A percentile compares a stretch with the other conserved stretches of the same genome.
Conservation (phyloP, 495 filamentous ascomycete genomes). For the Neurospora sp. region DNA sequence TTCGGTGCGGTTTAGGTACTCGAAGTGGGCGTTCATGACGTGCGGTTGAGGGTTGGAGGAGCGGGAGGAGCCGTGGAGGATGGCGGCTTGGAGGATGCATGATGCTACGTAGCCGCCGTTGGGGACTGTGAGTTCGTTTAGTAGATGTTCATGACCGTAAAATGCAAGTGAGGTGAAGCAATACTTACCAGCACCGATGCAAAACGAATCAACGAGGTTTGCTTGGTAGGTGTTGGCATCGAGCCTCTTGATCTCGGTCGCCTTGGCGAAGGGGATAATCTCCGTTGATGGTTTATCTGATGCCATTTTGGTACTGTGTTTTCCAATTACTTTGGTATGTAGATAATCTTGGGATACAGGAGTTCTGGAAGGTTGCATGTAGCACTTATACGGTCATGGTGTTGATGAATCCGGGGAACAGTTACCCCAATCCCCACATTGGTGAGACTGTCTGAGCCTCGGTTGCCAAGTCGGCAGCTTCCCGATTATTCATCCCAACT, state of each 20-base stretch:
- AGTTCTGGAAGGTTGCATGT: not conserved
- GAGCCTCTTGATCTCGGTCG: slow-evolving; percentile 38
- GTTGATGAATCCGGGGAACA: not conserved
- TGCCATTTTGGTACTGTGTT: not conserved
- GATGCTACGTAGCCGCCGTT: slow-evolving; percentile 73
- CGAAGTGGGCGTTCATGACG: slow-evolving; percentile 56
- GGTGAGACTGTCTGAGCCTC: not conserved
- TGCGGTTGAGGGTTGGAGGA: slow-evolving; percentile 50
- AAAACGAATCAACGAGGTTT: slow-evolving; percentile 51
- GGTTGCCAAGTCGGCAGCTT: not conserved
- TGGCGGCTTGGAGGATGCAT: slow-evolving; percentile 47
- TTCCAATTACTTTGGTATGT: not conserved
- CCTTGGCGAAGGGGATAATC: slow-evolving; percentile 18
- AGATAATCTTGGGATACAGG: not conserved
- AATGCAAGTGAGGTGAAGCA: not conserved
- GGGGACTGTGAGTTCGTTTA: slow-evolving; percentile 44
- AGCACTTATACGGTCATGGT: not conserved
- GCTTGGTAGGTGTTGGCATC: slow-evolving; percentile 52
- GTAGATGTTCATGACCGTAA: not conserved
- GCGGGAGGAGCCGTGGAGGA: slow-evolving; percentile 48
- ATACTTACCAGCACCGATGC: slow-evolving; percentile 53
- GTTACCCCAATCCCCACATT: not conserved
- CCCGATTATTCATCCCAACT: not conserved
- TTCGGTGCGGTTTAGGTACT: slow-evolving; percentile 60
- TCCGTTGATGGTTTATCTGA: not conserved